Conservation (phyloP, 306 rosid species). For the Cicer chorassanicum region DNA sequence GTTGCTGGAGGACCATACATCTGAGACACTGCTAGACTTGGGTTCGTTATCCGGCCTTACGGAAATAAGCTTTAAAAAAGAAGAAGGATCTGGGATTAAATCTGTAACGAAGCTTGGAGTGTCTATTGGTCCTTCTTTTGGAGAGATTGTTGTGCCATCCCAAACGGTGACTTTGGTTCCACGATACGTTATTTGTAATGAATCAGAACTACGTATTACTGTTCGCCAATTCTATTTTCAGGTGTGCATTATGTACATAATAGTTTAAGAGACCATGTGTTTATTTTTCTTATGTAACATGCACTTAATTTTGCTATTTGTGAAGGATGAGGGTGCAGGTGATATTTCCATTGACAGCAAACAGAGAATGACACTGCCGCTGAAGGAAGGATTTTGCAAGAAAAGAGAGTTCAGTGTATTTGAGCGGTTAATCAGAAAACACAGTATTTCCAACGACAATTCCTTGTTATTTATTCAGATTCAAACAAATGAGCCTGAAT, state of each 20-base stretch:
- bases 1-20: conserved; percentile 65
- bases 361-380: conserved; percentile 62
- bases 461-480: conserved; percentile 69
- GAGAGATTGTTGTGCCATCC: conserved; percentile 71
- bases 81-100: conserved; percentile 64
- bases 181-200: conserved; percentile 77
- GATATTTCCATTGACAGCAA: conserved; percentile 60
- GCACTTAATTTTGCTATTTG: conserved; percentile 38
- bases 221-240: conserved; percentile 84
- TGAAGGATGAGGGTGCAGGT: conserved; percentile 77
- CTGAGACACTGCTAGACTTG: conserved; percentile 75
- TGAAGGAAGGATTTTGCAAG: conserved; percentile 65
- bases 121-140: conserved; percentile 69
- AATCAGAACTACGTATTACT: conserved; percentile 65
- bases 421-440: conserved; percentile 79
- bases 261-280: not conserved
- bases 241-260: conserved; percentile 55
- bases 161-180: conserved; percentile 86
- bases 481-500: conserved; percentile 60
- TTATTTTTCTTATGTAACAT: conserved; percentile 15
- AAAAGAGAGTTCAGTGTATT: conserved; percentile 68
- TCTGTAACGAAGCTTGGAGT: conserved; percentile 78
- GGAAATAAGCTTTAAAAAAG: conserved; percentile 73
- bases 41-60: conserved; percentile 90
- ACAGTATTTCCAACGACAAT: conserved; percentile 63